Conservation (phyloP, 768 basidiomycete species). For the Fistulinella prunicolor region DNA sequence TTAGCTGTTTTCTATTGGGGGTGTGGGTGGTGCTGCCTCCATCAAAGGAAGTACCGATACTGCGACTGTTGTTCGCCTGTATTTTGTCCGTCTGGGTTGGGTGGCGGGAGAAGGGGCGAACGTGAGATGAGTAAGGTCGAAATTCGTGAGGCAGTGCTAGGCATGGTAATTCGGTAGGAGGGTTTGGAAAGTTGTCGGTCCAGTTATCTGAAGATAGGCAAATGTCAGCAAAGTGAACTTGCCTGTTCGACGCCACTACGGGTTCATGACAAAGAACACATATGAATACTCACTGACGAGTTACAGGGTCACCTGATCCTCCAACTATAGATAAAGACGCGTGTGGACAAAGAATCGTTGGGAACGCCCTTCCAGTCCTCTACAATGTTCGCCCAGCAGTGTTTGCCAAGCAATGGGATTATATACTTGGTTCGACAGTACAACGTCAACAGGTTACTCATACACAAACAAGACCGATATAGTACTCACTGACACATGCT, state of each 20-base stretch:
- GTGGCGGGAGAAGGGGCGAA: neutral
- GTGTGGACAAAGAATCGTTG: conserved; percentile 17
- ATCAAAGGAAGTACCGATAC: neutral
- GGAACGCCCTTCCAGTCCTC: conserved; percentile 6
- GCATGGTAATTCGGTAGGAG: conserved; percentile 23
- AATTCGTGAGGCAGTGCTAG: conserved; percentile 20
- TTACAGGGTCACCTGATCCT: conserved; percentile 28
- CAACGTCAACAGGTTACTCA: no score
- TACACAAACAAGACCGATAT: neutral
- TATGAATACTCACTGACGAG: conserved; percentile 14
- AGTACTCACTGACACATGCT: conserved; percentile 28
- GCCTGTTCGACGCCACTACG: no score
- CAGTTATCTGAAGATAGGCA: conserved; percentile 22
- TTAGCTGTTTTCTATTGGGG: neutral
- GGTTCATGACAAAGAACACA: neutral
- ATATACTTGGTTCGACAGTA: conserved; percentile 7
- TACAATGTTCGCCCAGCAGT: conserved; percentile 19
- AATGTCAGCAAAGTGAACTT: no score
- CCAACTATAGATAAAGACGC: conserved; percentile 31
- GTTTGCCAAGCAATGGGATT: conserved; percentile 28
- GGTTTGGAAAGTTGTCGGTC: conserved; percentile 20
- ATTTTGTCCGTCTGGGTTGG: neutral
- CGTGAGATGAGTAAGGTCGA: conserved; percentile 26
- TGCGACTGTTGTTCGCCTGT: neutral
- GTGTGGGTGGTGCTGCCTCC: neutral